These are phyloP conservation scores for Solanum aculeatissimum DNA, from an alignment of 305 asterid genomes.

Conservation along the genomic window DNA sequence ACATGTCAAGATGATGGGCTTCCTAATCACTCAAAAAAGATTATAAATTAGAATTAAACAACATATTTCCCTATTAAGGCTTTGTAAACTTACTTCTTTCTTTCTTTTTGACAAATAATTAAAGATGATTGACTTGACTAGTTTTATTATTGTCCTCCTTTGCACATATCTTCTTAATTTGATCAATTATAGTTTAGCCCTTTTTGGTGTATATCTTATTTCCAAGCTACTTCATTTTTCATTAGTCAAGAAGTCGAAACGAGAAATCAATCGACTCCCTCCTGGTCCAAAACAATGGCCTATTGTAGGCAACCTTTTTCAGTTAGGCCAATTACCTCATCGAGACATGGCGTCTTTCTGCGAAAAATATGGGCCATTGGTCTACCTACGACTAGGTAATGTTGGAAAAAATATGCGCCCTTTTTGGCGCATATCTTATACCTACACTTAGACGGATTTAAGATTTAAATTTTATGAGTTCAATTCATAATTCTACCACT, in stretches of 20 bases:
- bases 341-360: conserved; percentile 65
- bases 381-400: conserved; percentile 55
- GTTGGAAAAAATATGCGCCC: no score
- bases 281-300: conserved; percentile 90
- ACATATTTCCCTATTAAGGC: neutral
- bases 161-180: neutral
- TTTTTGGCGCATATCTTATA: no score
- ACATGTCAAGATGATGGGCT: neutral
- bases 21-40: neutral
- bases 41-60: neutral
- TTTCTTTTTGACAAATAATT: neutral
- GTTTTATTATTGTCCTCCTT: neutral
- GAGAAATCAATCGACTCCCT: conserved; percentile 24
- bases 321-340: conserved; percentile 62
- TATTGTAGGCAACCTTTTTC: conserved; percentile 77
- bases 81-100: neutral
- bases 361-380: conserved; percentile 73
- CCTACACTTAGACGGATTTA: no score
- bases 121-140: neutral
- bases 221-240: neutral
- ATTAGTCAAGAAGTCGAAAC: neutral
- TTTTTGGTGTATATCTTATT: neutral
- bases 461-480: no score
- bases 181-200: neutral
- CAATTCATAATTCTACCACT: no score